Evolutionary conservation across 192 early-diverging fungal species (phyloP), one percentile per base, ranked within the genome.

Genomic region (Cetraspora pellucida): DNA sequence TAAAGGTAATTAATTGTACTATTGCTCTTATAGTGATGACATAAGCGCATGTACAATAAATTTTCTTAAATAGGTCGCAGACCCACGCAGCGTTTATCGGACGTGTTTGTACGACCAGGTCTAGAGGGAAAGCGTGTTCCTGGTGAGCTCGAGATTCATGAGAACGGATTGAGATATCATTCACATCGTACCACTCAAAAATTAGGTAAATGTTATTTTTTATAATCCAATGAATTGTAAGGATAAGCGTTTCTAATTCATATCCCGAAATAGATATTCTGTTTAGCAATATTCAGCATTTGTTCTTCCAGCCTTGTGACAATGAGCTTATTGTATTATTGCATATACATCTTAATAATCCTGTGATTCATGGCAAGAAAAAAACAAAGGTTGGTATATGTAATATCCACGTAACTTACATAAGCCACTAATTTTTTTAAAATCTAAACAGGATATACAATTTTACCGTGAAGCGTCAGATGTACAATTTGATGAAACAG

Each of bases 291-390:
- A 92, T 99, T 78, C 92, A 95, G 78, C 98, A 99, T 79, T 75
- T 99, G 64, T 95, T 98, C 82, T 99, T 97, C 87, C 98, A 99
- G 81, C 96, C 97, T 27, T 99, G 97, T 84, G 98, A 99, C 78
- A 88, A 92, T 72, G 98, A 99, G 83, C 83, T 98, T 55, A 89
- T 98, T 78, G 97, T 99, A 25, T 78, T 99, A 45, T 84, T 99
- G 70, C 98, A 99, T 79, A 85, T 96, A 30, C 97, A 99, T 66
- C 89, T 99, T 31, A 96, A 95, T 82, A 94, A 98, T 84, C 95
- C 95, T 7, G 93, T 99, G 73, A 94, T 99, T 90, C 91, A 98
- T 82, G 96, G 95, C 54, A 97, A 98, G 85, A 97, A 97, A 87
- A 99, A 98, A 83, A 96, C 92, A 10, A 93, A 95, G 78, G 89